A percentile compares a stretch with the other conserved stretches of the same genome.
These are phyloP conservation scores for Alternaria arbusti DNA, from an alignment of 2,329 filamentous ascomycete genomes.

Conservation along the genomic window DNA sequence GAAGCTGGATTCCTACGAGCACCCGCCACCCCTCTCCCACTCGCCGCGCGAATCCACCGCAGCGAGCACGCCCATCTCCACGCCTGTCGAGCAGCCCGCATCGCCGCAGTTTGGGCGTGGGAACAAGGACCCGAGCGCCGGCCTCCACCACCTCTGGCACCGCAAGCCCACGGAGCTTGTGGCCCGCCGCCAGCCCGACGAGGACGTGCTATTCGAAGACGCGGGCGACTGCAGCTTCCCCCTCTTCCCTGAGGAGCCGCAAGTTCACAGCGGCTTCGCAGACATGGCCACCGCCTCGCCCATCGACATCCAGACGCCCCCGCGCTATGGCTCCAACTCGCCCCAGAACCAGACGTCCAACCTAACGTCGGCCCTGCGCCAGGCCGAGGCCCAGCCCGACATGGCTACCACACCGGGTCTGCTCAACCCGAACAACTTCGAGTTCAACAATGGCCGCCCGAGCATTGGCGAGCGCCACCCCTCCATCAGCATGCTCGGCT, in stretches of 20 bases:
- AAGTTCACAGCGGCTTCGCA: slow-evolving; percentile 27
- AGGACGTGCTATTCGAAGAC: slow-evolving; percentile 50
- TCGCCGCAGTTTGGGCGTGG: slow-evolving; percentile 51
- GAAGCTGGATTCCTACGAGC: slow-evolving; percentile 63
- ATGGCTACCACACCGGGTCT: slow-evolving; percentile 50
- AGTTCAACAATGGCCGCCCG: slow-evolving; percentile 39
- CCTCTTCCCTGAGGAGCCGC: slow-evolving; percentile 46
- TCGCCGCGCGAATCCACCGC: slow-evolving; percentile 61
- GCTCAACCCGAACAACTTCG: slow-evolving; percentile 44
- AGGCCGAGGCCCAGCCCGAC: slow-evolving; percentile 48
- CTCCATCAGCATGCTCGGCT: slow-evolving; percentile 56
- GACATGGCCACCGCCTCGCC: slow-evolving; percentile 63
- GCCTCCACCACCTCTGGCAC: slow-evolving; percentile 54
- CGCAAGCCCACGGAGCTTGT: slow-evolving; percentile 48
- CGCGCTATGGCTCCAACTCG: slow-evolving; percentile 63
- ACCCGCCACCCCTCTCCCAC: slow-evolving; percentile 60
- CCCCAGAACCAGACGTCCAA: slow-evolving; percentile 69
- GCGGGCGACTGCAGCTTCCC: slow-evolving; percentile 51
- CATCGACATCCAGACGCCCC: slow-evolving; percentile 64
- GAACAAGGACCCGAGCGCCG: slow-evolving; percentile 46
- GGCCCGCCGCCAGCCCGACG: slow-evolving; percentile 37
- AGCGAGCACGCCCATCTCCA: slow-evolving; percentile 59
- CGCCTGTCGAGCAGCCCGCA: slow-evolving; percentile 47
- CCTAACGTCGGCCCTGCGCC: slow-evolving; percentile 66
- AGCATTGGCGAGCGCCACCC: slow-evolving; percentile 58